Evolutionary conservation across 768 basidiomycete species (phyloP).

Genomic region (Harrya chromipes): DNA sequence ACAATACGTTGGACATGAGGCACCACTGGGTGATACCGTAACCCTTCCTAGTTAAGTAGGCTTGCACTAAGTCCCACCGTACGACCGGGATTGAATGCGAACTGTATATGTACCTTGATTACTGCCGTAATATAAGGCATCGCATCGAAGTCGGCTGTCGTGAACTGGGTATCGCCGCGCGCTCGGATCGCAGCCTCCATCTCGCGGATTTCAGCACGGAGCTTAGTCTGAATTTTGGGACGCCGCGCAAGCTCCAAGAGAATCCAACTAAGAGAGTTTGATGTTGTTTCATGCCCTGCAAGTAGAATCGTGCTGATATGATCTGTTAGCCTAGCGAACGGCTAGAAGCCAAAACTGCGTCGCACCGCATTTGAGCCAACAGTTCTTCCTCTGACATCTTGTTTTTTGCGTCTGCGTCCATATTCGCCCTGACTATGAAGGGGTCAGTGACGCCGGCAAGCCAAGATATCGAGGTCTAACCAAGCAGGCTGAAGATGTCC

Average conservation of each 20-base stretch:
- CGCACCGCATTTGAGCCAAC: slow-evolving; percentile 17
- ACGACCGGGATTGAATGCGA: too few species aligned
- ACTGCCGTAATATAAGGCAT: slow-evolving; percentile 43
- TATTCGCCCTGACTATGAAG: slow-evolving; percentile 26
- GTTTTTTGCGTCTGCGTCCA: slow-evolving; percentile 25
- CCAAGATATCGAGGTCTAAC: slow-evolving; percentile 21
- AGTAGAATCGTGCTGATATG: slow-evolving; percentile 43
- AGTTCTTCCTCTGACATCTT: slow-evolving; percentile 20
- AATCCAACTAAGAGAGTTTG: slow-evolving; percentile 39
- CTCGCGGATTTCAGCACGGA: slow-evolving; percentile 40
- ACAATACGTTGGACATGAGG: slow-evolving; percentile 51
- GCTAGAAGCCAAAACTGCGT: background rate
- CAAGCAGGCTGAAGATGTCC: slow-evolving; percentile 33
- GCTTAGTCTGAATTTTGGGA: slow-evolving; percentile 53
- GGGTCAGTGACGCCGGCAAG: background rate
- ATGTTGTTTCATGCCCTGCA: slow-evolving; percentile 51
- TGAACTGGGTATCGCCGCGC: slow-evolving; percentile 3
- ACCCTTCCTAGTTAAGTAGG: slow-evolving; percentile 24
- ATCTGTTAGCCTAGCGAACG: background rate
- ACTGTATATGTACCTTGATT: slow-evolving; percentile 23
- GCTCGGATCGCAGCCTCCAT: background rate
- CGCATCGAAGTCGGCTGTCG: slow-evolving; percentile 43
- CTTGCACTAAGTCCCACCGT: background rate
- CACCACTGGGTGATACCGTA: slow-evolving; percentile 49
- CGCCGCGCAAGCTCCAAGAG: slow-evolving; percentile 54